These are phyloP conservation scores for Taiozyma sp. DNA, from an alignment of 1,139 yeast genomes.

Conservation along the genomic window DNA sequence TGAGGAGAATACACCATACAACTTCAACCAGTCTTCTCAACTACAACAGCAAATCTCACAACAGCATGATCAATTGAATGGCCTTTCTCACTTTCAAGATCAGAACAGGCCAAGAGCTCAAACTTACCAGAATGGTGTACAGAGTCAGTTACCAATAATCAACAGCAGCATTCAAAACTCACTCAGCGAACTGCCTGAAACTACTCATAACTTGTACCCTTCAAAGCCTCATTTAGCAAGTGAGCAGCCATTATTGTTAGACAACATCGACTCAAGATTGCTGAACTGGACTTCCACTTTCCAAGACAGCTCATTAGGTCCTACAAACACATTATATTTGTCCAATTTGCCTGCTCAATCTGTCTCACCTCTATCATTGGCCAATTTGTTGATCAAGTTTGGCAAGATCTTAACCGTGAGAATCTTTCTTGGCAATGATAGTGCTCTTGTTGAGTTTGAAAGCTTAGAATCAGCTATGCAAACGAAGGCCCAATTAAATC, in stretches of 20 bases:
- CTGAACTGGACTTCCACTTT: constrained; percentile 56
- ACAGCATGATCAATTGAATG: constrained; percentile 1
- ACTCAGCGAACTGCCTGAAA: constrained; percentile 14
- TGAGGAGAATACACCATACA: constrained; percentile 6
- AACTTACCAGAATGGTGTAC: constrained; percentile 28
- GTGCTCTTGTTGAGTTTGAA: constrained; percentile 73
- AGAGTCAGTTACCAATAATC: constrained; percentile 12
- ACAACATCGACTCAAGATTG: constrained; percentile 49
- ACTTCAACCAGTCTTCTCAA: constrained; percentile 4
- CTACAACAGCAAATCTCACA: constrained; percentile 3
- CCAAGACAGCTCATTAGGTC: constrained; percentile 66
- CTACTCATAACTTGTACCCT: constrained; percentile 2
- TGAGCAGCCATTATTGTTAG: constrained; percentile 37
- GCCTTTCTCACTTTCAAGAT: constrained; percentile 11
- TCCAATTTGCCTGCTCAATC: constrained; percentile 66
- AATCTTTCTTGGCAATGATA: constrained; percentile 44
- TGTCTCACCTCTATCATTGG: constrained; percentile 39
- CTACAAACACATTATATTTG: constrained; percentile 71
- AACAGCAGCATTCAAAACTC: constrained; percentile 10
- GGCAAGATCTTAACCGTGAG: constrained; percentile 58
- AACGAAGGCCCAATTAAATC: constrained; percentile 73
- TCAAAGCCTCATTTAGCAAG: not conserved
- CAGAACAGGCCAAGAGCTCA: constrained; percentile 38
- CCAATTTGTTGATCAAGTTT: constrained; percentile 43
- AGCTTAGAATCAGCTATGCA: constrained; percentile 70